phyloP scores from a whole-genome alignment of 495 filamentous ascomycete species.

The Hyaloscypha hepaticicola region DNA sequence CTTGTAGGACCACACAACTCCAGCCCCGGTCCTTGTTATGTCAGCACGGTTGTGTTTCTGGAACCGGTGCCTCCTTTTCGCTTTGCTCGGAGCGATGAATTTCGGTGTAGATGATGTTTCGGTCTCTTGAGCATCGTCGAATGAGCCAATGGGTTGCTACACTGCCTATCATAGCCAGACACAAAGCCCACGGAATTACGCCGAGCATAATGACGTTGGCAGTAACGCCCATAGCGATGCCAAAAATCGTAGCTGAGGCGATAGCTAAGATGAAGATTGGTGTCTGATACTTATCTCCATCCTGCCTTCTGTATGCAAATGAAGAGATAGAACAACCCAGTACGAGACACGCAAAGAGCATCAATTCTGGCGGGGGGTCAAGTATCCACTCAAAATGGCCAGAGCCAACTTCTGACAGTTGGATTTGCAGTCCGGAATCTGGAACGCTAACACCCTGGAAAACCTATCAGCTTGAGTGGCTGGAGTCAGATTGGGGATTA shows the following conservation, averaged over 20 bases:
- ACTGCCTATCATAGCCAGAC: slow-evolving; percentile 43
- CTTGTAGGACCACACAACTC: neutral
- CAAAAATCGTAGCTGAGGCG: slow-evolving; percentile 31
- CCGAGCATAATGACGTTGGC: slow-evolving; percentile 44
- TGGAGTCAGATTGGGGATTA: neutral
- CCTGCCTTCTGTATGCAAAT: slow-evolving; percentile 41
- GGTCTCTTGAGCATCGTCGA: slow-evolving; percentile 1
- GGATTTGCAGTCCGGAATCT: neutral
- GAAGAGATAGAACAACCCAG: slow-evolving; percentile 48
- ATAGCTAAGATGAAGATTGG: slow-evolving; percentile 40
- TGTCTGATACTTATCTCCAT: slow-evolving; percentile 40
- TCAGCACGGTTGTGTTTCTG: neutral
- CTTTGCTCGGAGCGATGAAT: slow-evolving; percentile 11
- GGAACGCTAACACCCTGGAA: neutral
- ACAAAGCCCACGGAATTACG: slow-evolving; percentile 43
- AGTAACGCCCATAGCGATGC: slow-evolving; percentile 34
- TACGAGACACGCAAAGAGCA: slow-evolving; percentile 44
- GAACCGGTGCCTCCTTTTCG: slow-evolving; percentile 9
- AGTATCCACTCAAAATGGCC: slow-evolving; percentile 31
- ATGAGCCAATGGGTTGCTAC: slow-evolving; percentile 18
- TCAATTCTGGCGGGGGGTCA: slow-evolving; percentile 37
- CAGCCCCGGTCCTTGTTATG: neutral
- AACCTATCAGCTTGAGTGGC: neutral
- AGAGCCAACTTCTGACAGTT: slow-evolving; percentile 12
- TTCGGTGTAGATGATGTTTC: neutral